A percentile compares a stretch with the other conserved stretches of the same genome.
phyloP scores from a whole-genome alignment of 1,284 basidiomycete genomes.

The Abortiporus biennis region DNA sequence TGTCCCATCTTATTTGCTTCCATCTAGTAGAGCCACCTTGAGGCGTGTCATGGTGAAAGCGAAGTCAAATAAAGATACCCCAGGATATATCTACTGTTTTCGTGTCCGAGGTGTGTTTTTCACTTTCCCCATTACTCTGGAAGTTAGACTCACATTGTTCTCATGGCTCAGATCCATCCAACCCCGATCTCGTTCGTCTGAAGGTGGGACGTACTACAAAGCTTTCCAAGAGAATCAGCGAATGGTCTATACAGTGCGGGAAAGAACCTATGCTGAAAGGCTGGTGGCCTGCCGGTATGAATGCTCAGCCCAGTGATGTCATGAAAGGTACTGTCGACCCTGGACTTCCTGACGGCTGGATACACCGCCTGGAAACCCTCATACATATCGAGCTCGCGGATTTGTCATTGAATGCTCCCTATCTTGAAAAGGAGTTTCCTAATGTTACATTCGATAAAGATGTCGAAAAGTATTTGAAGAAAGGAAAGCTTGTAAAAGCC shows the following conservation, averaged over 20 bases:
- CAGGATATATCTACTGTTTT: slow-evolving; percentile 75
- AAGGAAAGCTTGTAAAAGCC: slow-evolving; percentile 17
- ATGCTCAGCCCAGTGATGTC: slow-evolving; percentile 27
- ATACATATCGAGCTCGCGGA: slow-evolving; percentile 74
- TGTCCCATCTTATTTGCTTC: slow-evolving; percentile 49
- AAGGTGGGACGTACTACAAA: slow-evolving; percentile 49
- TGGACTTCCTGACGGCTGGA: slow-evolving; percentile 44
- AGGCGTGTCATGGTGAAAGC: slow-evolving; percentile 67
- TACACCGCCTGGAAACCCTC: slow-evolving; percentile 53
- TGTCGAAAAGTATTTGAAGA: slow-evolving; percentile 12
- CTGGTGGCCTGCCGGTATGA: slow-evolving; percentile 40
- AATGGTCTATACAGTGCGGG: slow-evolving; percentile 68
- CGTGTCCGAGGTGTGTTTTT: slow-evolving; percentile 56
- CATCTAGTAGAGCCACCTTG: slow-evolving; percentile 56
- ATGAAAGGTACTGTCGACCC: slow-evolving; percentile 42
- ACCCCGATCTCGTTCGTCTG: slow-evolving; percentile 30
- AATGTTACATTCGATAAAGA: slow-evolving; percentile 26
- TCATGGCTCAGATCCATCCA: slow-evolving; percentile 3
- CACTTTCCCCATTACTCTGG: background rate
- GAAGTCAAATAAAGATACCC: slow-evolving; percentile 48
- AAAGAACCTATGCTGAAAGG: slow-evolving; percentile 44
- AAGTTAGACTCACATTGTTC: background rate
- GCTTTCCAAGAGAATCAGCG: slow-evolving; percentile 47
- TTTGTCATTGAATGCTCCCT: slow-evolving; percentile 48
- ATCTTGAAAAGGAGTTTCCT: slow-evolving; percentile 47